These are phyloP conservation scores for Candida nemodendra DNA, from an alignment of 805 yeast species.

Conservation along the genomic window DNA sequence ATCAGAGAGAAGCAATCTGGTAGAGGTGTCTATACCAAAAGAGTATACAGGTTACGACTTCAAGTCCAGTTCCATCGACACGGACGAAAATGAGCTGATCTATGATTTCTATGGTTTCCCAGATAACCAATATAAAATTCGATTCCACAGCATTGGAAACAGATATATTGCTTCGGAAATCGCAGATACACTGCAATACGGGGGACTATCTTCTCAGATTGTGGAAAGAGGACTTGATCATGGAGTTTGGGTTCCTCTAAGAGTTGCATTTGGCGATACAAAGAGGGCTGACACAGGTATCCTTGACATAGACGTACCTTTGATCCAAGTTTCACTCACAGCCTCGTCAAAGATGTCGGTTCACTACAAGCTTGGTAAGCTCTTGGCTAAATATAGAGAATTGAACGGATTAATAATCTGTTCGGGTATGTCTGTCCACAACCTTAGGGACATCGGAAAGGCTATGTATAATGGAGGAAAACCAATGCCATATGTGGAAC, in stretches of 20 bases:
- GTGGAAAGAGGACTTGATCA: constrained; percentile 73
- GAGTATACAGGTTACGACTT: constrained; percentile 8
- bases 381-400: constrained; percentile 49
- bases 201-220: constrained; percentile 45
- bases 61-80: constrained; percentile 14
- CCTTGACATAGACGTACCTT: constrained; percentile 45
- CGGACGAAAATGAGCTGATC: constrained; percentile 51
- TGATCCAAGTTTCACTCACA: constrained; percentile 52
- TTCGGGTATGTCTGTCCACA: constrained; percentile 83
- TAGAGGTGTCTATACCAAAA: constrained; percentile 50
- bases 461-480: constrained; percentile 23
- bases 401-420: constrained; percentile 54
- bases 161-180: constrained; percentile 44
- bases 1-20: constrained; percentile 36
- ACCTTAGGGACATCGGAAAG: constrained; percentile 52
- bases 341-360: constrained; percentile 40
- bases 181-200: constrained; percentile 36
- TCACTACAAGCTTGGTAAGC: constrained; percentile 55
- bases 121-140: constrained; percentile 55
- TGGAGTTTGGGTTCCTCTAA: constrained; percentile 80
- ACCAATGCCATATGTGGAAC: constrained; percentile 46
- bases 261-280: constrained; percentile 59
- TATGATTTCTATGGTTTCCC: constrained; percentile 82
- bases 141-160: constrained; percentile 54
- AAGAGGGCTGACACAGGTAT: constrained; percentile 34